Conservation (phyloP, 2,329 filamentous ascomycete species). For the Colletotrichum sp. region DNA sequence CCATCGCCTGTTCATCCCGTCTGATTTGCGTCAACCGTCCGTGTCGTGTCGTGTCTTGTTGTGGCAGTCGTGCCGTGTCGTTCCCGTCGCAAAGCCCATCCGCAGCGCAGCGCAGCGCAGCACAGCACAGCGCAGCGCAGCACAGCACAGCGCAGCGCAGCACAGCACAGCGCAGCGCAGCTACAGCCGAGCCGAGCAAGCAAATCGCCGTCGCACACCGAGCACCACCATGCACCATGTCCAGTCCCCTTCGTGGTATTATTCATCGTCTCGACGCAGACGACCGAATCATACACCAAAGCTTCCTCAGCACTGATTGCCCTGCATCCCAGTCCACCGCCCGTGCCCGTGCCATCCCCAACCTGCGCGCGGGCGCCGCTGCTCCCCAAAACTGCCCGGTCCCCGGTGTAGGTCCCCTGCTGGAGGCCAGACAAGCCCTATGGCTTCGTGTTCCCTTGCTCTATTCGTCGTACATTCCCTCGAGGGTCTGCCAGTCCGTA, state of each 20-base stretch:
- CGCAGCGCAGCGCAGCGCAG: background rate
- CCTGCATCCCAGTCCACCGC: background rate
- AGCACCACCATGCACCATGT: background rate
- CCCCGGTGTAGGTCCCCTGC: background rate
- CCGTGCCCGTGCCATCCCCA: background rate
- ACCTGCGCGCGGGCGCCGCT: background rate
- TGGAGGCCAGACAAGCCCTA: slow-evolving; percentile 3
- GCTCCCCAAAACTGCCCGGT: background rate
- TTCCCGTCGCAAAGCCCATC: background rate
- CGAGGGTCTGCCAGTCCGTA: background rate
- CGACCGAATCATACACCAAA: background rate
- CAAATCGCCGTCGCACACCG: background rate
- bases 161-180: background rate
- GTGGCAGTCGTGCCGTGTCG: background rate
- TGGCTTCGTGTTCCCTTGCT: background rate
- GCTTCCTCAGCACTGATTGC: background rate
- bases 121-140: too few species aligned
- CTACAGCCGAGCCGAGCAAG: background rate
- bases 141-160: too few species aligned
- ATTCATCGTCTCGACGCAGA: background rate
- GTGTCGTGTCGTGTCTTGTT: background rate
- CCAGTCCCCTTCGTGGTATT: background rate
- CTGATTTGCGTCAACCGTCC: background rate
- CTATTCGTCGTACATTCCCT: background rate
- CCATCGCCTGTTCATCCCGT: slow-evolving; percentile 4